phyloP scores from a whole-genome alignment of 2,329 filamentous ascomycete genomes.

The Waltergamsia citrina region DNA sequence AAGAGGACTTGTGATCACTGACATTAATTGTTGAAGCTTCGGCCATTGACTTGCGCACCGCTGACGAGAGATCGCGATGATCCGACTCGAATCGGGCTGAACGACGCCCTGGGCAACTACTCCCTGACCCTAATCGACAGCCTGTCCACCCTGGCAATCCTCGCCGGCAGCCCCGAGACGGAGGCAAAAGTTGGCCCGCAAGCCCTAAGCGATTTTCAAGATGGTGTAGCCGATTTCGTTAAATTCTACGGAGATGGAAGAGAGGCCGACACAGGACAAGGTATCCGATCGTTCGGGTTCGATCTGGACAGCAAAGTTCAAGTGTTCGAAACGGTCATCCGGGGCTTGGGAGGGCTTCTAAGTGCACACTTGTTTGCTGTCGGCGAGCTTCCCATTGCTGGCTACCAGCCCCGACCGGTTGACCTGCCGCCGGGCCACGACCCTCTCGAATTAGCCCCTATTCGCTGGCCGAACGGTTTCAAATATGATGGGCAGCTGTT shows the following conservation, averaged over 20 bases:
- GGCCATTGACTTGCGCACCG: constrained; percentile 75
- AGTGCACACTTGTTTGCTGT: constrained; percentile 91
- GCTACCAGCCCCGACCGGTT: constrained; percentile 51
- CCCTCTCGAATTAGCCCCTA: constrained; percentile 39
- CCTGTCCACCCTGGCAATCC: constrained; percentile 83
- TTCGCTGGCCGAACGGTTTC: constrained; percentile 68
- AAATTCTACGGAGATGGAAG: constrained; percentile 81
- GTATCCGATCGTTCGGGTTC: constrained; percentile 69
- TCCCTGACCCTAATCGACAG: constrained; percentile 93
- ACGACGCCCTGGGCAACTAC: constrained; percentile 95
- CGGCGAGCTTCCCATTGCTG: constrained; percentile 77
- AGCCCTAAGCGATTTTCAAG: constrained; percentile 67
- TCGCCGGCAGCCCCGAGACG: constrained; percentile 60
- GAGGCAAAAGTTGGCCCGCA: constrained; percentile 23
- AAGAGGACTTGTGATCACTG: too few relatives aligned
- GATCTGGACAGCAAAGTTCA: constrained; percentile 97
- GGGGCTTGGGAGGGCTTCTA: constrained; percentile 80
- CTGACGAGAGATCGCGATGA: constrained; percentile 76
- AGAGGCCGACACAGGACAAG: constrained; percentile 56
- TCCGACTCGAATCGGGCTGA: constrained; percentile 73
- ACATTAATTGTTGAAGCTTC: constrained; percentile 42
- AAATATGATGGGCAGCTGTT: constrained; percentile 84
- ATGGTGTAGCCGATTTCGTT: constrained; percentile 67
- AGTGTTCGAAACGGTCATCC: constrained; percentile 95
- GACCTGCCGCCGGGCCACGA: constrained; percentile 18